These are phyloP conservation scores for Glomus cerebriforme DNA, from an alignment of 192 early-diverging fungal genomes.

Conservation along the genomic window DNA sequence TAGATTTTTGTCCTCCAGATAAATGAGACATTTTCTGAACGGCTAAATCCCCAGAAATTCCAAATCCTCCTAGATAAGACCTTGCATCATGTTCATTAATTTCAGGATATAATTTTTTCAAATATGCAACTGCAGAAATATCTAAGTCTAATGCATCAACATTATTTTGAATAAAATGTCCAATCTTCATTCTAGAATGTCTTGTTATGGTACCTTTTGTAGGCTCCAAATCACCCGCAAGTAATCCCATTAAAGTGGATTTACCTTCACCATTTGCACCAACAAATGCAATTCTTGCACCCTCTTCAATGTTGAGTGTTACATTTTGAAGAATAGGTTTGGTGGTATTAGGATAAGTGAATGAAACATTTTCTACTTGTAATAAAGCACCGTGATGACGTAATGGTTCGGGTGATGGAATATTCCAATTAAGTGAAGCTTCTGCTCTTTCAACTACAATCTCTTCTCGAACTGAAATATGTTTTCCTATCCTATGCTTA, in stretches of 20 bases:
- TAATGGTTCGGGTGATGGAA: conserved; percentile 69
- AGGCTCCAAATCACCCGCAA: conserved; percentile 64
- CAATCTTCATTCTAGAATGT: conserved; percentile 65
- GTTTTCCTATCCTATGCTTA: conserved; percentile 31
- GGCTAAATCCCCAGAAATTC: conserved; percentile 66
- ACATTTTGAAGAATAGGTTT: conserved; percentile 61
- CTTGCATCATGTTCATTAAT: conserved; percentile 63
- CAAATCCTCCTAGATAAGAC: conserved; percentile 78
- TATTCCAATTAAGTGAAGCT: conserved; percentile 57
- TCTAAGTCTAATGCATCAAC: conserved; percentile 67
- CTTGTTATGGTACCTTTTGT: conserved; percentile 63
- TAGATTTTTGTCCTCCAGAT: conserved; percentile 81
- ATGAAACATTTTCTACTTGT: conserved; percentile 59
- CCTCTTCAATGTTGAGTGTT: conserved; percentile 68
- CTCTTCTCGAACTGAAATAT: conserved; percentile 49
- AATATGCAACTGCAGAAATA: conserved; percentile 52
- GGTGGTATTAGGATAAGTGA: conserved; percentile 39
- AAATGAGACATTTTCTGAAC: conserved; percentile 61
- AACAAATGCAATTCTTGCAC: conserved; percentile 71
- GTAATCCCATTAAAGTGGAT: conserved; percentile 78
- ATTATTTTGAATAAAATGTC: conserved; percentile 84
- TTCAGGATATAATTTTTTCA: conserved; percentile 47
- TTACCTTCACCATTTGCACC: conserved; percentile 86
- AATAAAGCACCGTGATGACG: conserved; percentile 70
- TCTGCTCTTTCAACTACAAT: conserved; percentile 61